Percentiles rank a stretch among this genome's conserved stretches.
phyloP scores from a whole-genome alignment of 78 protist genomes.

The Cavenderia fasciculata region DNA sequence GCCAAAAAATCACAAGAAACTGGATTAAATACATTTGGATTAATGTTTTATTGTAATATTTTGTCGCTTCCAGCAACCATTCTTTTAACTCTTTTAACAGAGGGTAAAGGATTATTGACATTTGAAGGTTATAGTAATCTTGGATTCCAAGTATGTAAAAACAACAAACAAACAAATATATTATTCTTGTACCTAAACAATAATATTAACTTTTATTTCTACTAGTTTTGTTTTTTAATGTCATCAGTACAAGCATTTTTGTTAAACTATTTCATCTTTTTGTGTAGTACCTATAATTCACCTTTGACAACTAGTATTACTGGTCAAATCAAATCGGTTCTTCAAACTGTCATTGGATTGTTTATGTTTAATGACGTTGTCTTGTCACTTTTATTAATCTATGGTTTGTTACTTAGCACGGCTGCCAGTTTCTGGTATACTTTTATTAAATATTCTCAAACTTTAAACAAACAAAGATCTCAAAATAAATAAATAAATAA shows the following conservation, averaged over 20 bases:
- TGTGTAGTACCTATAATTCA: slow-evolving; percentile 83
- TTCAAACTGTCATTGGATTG: slow-evolving; percentile 77
- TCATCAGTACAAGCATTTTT: slow-evolving; percentile 81
- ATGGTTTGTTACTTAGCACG: slow-evolving; percentile 69
- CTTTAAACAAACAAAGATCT: not conserved
- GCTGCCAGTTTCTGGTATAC: slow-evolving; percentile 78
- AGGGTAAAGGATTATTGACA: slow-evolving; percentile 27
- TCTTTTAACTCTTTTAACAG: slow-evolving; percentile 42
- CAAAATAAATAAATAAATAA: no score
- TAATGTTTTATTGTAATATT: slow-evolving; percentile 84
- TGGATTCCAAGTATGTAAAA: slow-evolving; percentile 79
- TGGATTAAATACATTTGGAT: slow-evolving; percentile 73
- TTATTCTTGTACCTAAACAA: not conserved
- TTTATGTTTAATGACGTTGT: slow-evolving; percentile 82
- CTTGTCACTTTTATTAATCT: slow-evolving; percentile 14
- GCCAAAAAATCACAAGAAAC: slow-evolving; percentile 77
- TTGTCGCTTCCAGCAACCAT: slow-evolving; percentile 72
- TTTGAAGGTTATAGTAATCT: slow-evolving; percentile 34
- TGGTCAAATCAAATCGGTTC: slow-evolving; percentile 83
- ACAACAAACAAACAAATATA: not conserved
- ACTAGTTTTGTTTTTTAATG: slow-evolving; percentile 81
- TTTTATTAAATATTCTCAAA: slow-evolving; percentile 76
- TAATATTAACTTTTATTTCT: not conserved
- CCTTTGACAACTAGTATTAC: slow-evolving; percentile 86
- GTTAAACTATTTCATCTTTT: slow-evolving; percentile 82